phyloP scores from a whole-genome alignment of 805 yeast genomes.

The Kodamaea hsintzibuensis region DNA sequence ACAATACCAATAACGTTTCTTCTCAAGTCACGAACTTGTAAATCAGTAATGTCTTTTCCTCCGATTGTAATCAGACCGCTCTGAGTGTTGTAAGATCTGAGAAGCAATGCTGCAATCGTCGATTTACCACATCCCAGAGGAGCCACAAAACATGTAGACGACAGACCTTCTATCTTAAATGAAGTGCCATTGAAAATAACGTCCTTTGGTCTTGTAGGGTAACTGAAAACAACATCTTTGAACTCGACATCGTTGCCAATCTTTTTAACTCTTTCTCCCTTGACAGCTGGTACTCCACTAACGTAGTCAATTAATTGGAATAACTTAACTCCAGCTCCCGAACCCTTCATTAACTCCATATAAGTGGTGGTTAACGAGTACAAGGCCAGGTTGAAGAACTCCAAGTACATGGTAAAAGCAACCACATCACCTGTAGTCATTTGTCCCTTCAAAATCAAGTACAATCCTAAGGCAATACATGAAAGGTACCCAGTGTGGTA shows the following conservation, averaged over 20 bases:
- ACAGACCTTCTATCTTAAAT: slow-evolving; percentile 34
- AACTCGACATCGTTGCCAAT: slow-evolving; percentile 37
- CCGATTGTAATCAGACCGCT: slow-evolving; percentile 53
- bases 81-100: slow-evolving; percentile 53
- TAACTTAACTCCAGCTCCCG: slow-evolving; percentile 47
- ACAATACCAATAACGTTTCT: slow-evolving; percentile 54
- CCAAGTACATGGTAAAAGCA: slow-evolving; percentile 47
- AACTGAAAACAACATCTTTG: slow-evolving; percentile 40
- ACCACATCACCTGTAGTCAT: slow-evolving; percentile 51
- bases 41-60: slow-evolving; percentile 47
- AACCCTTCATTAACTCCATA: slow-evolving; percentile 48
- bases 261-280: slow-evolving; percentile 28
- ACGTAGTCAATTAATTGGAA: slow-evolving; percentile 43
- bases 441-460: slow-evolving; percentile 41
- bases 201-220: slow-evolving; percentile 41
- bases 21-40: slow-evolving; percentile 52
- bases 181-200: slow-evolving; percentile 38
- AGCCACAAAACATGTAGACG: slow-evolving; percentile 49
- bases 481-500: slow-evolving; percentile 45
- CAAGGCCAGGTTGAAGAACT: slow-evolving; percentile 44
- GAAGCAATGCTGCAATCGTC: slow-evolving; percentile 54
- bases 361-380: slow-evolving; percentile 47
- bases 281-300: slow-evolving; percentile 36
- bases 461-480: slow-evolving; percentile 44
- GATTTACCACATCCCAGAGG: slow-evolving; percentile 65